Base-by-base conservation (phyloP, 352 stramenopile genomes). In the Pythium monospermum region DNA sequence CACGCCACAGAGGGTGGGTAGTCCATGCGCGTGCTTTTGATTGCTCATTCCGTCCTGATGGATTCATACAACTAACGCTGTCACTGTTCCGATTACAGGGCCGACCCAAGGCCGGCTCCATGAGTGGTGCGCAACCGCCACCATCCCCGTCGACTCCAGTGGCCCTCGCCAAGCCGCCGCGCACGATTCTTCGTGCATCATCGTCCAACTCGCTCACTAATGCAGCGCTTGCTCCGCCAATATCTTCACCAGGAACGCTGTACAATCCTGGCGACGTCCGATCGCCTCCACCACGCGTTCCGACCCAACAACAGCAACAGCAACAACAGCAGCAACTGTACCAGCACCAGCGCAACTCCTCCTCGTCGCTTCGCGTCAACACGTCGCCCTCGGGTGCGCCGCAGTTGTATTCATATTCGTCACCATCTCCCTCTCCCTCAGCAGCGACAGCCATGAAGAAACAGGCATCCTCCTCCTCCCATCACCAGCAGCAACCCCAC, bases 141-240 rank as follows among this genome's bases (percentile, higher is more conserved):
- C 13, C 53, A 12, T n/a, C n/a, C n/a, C n/a, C n/a, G n/a, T n/a
- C n/a, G n/a, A 40, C 57, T 6, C 37, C 57, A 28, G 47, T 53
- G 21, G 65, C 74, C 7, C 56, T 79, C 52, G 55, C 70, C 33
- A 85, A 82, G 49, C 65, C 68, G 8, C 77, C 66, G 19, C 66
- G 68, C 2, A 70, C 68, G 53, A 56, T 73, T 33, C 55, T 75
- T 22, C 60, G 42, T 18, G 57, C 65, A 6, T 35, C 49, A 13
- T 25, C 32, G n/a, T 18, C 25, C 33, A 22, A 19, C 16, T 53
- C 45, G 1, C 51, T 49, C 19, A 33, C 51, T 33, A 25, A 40
- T 26, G 22, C 40, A 25, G 10, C 58, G 28, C 11, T 47, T 27
- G 18, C 19, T 30, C 41, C 35, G 19, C 15, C 15, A 21, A 19